Base-by-base conservation (phyloP, 768 basidiomycete species). In the Clathrus columnatus region DNA sequence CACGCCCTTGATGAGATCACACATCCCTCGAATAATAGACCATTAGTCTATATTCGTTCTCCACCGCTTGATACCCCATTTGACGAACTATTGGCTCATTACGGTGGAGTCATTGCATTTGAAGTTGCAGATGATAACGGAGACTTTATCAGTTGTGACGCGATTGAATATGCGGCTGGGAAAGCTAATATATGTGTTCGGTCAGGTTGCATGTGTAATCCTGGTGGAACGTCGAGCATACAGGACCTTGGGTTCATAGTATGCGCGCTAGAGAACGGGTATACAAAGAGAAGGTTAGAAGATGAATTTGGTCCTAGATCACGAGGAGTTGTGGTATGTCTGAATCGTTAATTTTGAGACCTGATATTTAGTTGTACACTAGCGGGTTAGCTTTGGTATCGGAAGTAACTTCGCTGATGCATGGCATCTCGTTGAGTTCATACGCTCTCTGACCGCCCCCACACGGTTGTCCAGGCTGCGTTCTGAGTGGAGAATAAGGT, bases 171-270 rank as follows among this genome's bases (percentile, higher is more conserved):
- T 60, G 75, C 82, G 0, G 86, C 87, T 14, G 74, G 83, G 16
- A 71, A 68, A 49, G 74, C 79, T 59, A 77, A 75, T 49, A 82
- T 91, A 55, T 89, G 87, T 14, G 68, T 91, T 28, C 82, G 89
- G 44, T 87, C 88, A 2, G 89, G 89, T 0, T 91, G 89, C 67
- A 84, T 91, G 80, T 91, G 89, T 64, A 91, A 91, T 59, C 86
- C 89, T 14, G 89, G 89, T 8, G 89, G 82, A 17, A 85, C 87
- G 0, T 81, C 86, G 0, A 78, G 84, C 5, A 68, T 91, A 16
- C 74, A 89, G 6, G 83, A 82, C 0, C 76, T 89, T 24, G 70
- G 81, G 56, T 72, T 76, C n/a, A 74, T 82, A 54, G 89, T 89
- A 85, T 70, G 72, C 4, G 69, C n/a, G n/a, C n/a, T 89, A 0